These are phyloP conservation scores for Rhizopus stolonifer DNA, from an alignment of 371 early-diverging fungal species.

Conservation along the genomic window DNA sequence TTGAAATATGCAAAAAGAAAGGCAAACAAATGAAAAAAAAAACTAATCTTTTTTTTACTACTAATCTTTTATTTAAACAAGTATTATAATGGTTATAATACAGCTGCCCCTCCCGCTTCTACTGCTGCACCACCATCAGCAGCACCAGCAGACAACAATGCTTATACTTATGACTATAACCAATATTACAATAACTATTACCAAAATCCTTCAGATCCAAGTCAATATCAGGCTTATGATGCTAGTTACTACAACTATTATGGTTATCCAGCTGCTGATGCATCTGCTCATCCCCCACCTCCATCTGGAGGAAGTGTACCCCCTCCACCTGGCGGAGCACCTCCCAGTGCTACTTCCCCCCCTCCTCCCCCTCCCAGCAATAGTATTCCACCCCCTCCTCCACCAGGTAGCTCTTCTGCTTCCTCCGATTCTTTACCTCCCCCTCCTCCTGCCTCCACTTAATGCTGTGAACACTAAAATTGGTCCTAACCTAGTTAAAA, in stretches of 20 bases:
- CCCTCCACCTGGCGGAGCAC: conserved; percentile 12
- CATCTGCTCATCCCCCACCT: conserved; percentile 19
- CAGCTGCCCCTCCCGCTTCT: not conserved
- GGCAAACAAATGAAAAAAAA: not conserved
- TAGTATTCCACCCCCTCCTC: not conserved
- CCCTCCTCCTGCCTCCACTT: not conserved
- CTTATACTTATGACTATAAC: conserved; percentile 17
- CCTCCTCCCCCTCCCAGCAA: not conserved
- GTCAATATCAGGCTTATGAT: conserved; percentile 34
- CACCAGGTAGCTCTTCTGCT: not conserved
- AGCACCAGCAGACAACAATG: conserved; percentile 14
- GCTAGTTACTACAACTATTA: conserved; percentile 47
- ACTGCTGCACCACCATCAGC: conserved; percentile 6
- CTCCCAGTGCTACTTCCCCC: conserved; percentile 21
- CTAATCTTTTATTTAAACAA: conserved; percentile 14
- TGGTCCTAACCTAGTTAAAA: too few species aligned
- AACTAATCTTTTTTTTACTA: conserved; percentile 26
- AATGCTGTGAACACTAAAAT: too few species aligned
- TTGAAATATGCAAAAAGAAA: not conserved
- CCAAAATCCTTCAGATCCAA: conserved; percentile 16
- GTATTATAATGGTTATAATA: conserved; percentile 13
- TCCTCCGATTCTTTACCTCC: not conserved
- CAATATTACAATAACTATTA: conserved; percentile 19
- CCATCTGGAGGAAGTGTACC: conserved; percentile 2
- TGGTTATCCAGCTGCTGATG: conserved; percentile 23